Conservation (phyloP, 2,329 filamentous ascomycete genomes). For the Coleophoma crateriformis region DNA sequence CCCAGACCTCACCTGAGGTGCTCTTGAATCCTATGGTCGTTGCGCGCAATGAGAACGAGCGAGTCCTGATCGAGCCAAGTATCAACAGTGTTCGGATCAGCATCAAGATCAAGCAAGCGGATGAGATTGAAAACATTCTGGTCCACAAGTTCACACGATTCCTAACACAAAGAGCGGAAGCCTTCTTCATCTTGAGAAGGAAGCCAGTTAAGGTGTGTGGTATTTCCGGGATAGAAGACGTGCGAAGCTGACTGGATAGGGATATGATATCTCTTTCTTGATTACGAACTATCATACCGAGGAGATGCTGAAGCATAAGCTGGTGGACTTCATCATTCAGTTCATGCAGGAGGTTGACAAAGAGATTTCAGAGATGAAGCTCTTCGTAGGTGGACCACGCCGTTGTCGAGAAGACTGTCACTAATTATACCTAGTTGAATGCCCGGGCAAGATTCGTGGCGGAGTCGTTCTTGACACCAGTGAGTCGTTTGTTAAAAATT, state of each 20-base stretch:
- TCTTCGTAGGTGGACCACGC: slow-evolving; percentile 70
- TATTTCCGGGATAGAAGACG: not conserved
- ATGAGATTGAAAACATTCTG: slow-evolving; percentile 96
- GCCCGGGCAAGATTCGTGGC: slow-evolving; percentile 95
- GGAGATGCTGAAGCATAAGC: slow-evolving; percentile 97
- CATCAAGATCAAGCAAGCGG: slow-evolving; percentile 99
- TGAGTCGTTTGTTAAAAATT: slow-evolving; percentile 35
- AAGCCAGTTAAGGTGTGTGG: slow-evolving; percentile 81
- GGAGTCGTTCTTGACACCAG: slow-evolving; percentile 94
- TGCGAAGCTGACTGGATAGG: slow-evolving; percentile 42
- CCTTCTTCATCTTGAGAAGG: slow-evolving; percentile 91
- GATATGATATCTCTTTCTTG: slow-evolving; percentile 97
- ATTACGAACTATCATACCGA: slow-evolving; percentile 99
- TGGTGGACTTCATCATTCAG: slow-evolving; percentile 98
- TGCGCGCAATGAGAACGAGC: slow-evolving; percentile 94
- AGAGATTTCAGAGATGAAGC: slow-evolving; percentile 99
- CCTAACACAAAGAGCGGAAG: slow-evolving; percentile 91
- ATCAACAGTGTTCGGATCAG: slow-evolving; percentile 96
- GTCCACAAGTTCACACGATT: slow-evolving; percentile 99
- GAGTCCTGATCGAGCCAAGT: slow-evolving; percentile 90
- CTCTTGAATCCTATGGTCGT: slow-evolving; percentile 86
- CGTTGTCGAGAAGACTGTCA: not conserved
- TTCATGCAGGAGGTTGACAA: slow-evolving; percentile 99
- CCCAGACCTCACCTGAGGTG: slow-evolving; percentile 86
- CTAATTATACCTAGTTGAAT: slow-evolving; percentile 65